Conservation (phyloP, 768 basidiomycete genomes). For the Tylopilus sp. region DNA sequence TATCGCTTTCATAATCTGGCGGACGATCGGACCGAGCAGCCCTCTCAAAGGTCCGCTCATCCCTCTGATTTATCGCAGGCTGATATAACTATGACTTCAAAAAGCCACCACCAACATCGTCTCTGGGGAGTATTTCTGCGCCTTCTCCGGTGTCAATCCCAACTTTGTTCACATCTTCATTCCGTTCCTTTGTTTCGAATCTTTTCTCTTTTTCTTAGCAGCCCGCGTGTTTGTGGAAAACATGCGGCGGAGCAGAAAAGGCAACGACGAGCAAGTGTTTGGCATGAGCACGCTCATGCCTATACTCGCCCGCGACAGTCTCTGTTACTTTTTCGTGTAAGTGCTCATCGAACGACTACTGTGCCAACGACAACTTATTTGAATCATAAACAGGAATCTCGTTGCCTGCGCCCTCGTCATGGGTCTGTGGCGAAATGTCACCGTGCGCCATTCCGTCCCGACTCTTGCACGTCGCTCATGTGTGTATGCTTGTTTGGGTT, state of each 20-base stretch:
- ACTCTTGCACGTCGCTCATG: not conserved
- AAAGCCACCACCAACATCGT: constrained; percentile 9
- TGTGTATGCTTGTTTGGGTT: not conserved
- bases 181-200: constrained; percentile 30
- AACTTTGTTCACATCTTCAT: constrained; percentile 28
- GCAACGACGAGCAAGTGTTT: not conserved
- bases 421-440: constrained; percentile 25
- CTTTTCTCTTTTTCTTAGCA: constrained; percentile 22
- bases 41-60: constrained; percentile 21
- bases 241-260: not conserved
- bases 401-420: constrained; percentile 21
- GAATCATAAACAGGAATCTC: constrained; percentile 20
- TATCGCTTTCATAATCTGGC: constrained; percentile 26
- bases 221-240: constrained; percentile 15
- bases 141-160: constrained; percentile 20
- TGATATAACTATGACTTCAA: no score
- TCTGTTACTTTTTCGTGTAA: constrained; percentile 32
- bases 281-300: constrained; percentile 20
- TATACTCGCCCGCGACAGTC: constrained; percentile 27
- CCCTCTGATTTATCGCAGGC: no score
- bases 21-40: constrained; percentile 24
- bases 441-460: constrained; percentile 14
- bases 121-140: constrained; percentile 15
- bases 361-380: not conserved
- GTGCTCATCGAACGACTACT: not conserved